A percentile compares a stretch with the other conserved stretches of the same genome.
Evolutionary conservation across 768 basidiomycete species (phyloP).

Genomic region (Kwoniella sp.): DNA sequence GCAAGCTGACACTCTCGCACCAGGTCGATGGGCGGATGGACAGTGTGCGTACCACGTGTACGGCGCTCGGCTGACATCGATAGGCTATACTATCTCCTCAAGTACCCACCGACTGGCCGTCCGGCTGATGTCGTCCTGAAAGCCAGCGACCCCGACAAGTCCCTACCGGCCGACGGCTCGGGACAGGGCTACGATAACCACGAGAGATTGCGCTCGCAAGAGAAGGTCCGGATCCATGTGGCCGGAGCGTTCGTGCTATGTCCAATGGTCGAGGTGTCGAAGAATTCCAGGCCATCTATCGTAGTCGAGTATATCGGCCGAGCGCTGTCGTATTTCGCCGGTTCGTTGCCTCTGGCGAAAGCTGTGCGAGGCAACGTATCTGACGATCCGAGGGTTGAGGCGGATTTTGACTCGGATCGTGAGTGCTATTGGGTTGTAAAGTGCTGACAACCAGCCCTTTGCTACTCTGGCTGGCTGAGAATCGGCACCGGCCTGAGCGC

Average conservation of each 20-base stretch:
- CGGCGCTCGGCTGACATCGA: not conserved
- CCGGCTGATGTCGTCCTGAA: constrained; percentile 13
- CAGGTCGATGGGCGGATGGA: constrained; percentile 50
- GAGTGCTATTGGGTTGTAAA: constrained; percentile 5
- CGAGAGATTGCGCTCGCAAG: constrained; percentile 19
- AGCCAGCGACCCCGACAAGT: constrained; percentile 13
- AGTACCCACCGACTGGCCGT: constrained; percentile 36
- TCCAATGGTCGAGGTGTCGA: constrained; percentile 48
- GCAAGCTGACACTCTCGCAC: constrained; percentile 7
- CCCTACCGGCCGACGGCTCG: constrained; percentile 14
- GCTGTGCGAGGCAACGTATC: constrained; percentile 48
- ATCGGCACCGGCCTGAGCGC: constrained; percentile 50
- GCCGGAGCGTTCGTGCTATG: constrained; percentile 49
- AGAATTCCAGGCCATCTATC: constrained; percentile 40
- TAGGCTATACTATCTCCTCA: constrained; percentile 45
- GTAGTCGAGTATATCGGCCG: constrained; percentile 39
- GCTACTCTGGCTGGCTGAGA: constrained; percentile 50
- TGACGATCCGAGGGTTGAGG: constrained; percentile 52
- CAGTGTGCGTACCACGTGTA: constrained; percentile 34
- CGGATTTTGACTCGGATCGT: constrained; percentile 50
- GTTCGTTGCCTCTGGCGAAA: constrained; percentile 43
- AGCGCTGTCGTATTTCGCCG: constrained; percentile 40
- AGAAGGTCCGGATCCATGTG: constrained; percentile 40
- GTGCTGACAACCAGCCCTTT: constrained; percentile 33
- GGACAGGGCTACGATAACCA: constrained; percentile 27